Conservation (phyloP, 1,284 basidiomycete genomes). For the Rhodotorula sp. region DNA sequence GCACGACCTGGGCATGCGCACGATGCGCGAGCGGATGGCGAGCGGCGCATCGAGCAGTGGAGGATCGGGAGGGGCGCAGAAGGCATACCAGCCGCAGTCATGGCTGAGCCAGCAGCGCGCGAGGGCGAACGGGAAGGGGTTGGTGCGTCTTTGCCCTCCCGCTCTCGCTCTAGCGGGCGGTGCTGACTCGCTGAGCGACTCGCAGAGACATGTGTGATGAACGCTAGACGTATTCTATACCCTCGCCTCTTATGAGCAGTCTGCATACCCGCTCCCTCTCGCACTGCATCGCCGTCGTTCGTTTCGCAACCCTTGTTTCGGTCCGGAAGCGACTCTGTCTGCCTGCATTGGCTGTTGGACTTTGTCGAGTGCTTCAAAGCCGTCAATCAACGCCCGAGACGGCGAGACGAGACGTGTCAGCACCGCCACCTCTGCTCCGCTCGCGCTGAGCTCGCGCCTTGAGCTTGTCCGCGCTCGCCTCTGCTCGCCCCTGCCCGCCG, state of each 20-base stretch:
- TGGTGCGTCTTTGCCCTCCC: slow-evolving; percentile 15
- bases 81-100: slow-evolving; percentile 53
- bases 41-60: slow-evolving; percentile 26
- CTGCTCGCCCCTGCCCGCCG: background rate
- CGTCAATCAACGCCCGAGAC: too few species aligned
- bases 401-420: too few species aligned
- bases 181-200: too few species aligned
- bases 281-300: too few species aligned
- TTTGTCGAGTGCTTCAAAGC: too few species aligned
- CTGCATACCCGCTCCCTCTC: too few species aligned
- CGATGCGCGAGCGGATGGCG: slow-evolving; percentile 59
- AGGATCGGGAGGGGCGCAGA: too few species aligned
- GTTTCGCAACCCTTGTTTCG: too few species aligned
- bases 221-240: background rate
- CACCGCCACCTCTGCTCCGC: background rate
- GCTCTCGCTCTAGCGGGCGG: background rate
- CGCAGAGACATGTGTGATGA: slow-evolving; percentile 1
- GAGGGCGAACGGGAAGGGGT: slow-evolving; percentile 40
- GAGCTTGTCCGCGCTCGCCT: background rate
- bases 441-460: background rate
- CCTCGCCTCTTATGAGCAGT: too few species aligned
- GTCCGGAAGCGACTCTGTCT: too few species aligned
- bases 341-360: too few species aligned
- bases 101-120: slow-evolving; percentile 66
- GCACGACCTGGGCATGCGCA: slow-evolving; percentile 68